phyloP scores from a whole-genome alignment of 345 rosid species.

The Ricinus communis region DNA sequence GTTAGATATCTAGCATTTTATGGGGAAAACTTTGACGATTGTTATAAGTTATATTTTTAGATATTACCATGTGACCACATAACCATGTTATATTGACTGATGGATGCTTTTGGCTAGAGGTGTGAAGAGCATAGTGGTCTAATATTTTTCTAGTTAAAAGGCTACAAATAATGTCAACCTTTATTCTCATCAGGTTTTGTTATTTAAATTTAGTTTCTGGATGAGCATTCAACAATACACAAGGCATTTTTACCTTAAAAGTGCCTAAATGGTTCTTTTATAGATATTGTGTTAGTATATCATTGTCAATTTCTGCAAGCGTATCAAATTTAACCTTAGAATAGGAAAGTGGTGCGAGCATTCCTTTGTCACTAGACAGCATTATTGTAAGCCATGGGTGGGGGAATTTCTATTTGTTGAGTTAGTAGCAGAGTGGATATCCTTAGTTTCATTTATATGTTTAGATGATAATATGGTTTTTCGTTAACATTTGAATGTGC shows the following conservation, averaged over 20 bases:
- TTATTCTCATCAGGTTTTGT: not conserved
- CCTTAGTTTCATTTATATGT: not conserved
- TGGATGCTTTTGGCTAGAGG: not conserved
- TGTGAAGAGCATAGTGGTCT: not conserved
- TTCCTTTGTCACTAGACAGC: not conserved
- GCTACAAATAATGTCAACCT: not conserved
- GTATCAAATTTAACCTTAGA: not conserved
- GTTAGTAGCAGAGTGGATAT: not conserved
- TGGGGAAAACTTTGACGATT: not conserved
- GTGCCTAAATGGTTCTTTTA: not conserved
- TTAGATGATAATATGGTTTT: not conserved
- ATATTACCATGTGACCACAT: not conserved
- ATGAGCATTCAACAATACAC: not conserved
- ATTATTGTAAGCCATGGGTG: not conserved
- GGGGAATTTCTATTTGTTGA: not conserved
- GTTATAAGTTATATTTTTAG: not conserved
- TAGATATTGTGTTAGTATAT: not conserved
- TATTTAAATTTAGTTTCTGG: not conserved
- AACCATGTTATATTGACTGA: not conserved
- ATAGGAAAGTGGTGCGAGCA: not conserved
- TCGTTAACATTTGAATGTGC: not conserved
- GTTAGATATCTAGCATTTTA: not conserved
- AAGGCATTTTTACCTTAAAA: not conserved
- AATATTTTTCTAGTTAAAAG: conserved; percentile 2
- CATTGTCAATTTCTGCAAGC: not conserved